Evolutionary conservation across 2,329 filamentous ascomycete genomes (phyloP).

Genomic region (Graphilbum sp.): DNA sequence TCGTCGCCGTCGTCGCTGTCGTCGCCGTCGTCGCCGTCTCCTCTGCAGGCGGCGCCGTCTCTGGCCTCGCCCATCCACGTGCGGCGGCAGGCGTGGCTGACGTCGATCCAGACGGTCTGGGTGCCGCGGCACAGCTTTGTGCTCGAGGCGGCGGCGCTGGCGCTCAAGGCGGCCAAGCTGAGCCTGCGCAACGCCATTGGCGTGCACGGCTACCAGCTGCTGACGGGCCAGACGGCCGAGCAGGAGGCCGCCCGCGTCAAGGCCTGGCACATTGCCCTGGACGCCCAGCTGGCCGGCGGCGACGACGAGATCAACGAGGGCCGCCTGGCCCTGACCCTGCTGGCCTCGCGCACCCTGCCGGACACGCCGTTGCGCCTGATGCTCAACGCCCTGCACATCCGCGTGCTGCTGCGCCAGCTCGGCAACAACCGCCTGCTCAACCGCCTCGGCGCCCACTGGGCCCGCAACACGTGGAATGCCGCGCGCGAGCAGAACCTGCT

Average conservation of each 20-base stretch:
- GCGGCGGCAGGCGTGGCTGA: constrained; percentile 79
- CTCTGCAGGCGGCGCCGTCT: constrained; percentile 44
- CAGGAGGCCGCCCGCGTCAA: constrained; percentile 77
- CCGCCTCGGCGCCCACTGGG: constrained; percentile 54
- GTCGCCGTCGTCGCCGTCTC: constrained; percentile 9
- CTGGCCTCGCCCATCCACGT: constrained; percentile 71
- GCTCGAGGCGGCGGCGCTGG: constrained; percentile 66
- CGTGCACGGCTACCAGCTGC: constrained; percentile 55
- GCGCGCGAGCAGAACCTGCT: constrained; percentile 49
- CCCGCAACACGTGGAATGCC: constrained; percentile 64
- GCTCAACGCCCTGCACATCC: constrained; percentile 82
- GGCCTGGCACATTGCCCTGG: constrained; percentile 83
- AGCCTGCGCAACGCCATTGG: constrained; percentile 66
- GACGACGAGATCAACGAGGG: constrained; percentile 82
- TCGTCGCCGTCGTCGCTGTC: background rate
- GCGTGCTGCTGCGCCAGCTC: constrained; percentile 71
- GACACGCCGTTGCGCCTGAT: constrained; percentile 71
- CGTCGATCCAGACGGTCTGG: constrained; percentile 82
- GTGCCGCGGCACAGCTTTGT: constrained; percentile 77
- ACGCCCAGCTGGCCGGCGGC: constrained; percentile 81
- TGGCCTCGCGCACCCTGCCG: constrained; percentile 76
- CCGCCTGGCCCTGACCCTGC: constrained; percentile 67
- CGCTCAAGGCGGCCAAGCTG: constrained; percentile 68
- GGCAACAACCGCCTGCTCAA: constrained; percentile 53
- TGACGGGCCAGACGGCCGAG: constrained; percentile 69